Conservation (phyloP, 2,329 filamentous ascomycete genomes). For the Phialophora macrospora region DNA sequence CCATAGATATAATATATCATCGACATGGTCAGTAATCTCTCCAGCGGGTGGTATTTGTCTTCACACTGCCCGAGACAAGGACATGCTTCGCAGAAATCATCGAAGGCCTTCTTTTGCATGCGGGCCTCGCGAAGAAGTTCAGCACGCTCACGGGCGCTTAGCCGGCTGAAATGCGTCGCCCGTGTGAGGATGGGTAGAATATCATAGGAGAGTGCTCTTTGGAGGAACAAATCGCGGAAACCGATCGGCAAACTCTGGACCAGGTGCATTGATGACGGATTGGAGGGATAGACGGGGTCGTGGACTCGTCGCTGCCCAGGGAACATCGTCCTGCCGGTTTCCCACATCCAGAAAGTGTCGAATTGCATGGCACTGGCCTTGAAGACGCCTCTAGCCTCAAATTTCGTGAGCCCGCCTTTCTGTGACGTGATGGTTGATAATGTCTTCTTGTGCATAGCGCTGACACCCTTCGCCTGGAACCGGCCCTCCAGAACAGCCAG, state of each 20-base stretch:
- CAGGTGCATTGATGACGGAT: constrained; percentile 8
- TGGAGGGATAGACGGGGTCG: not conserved
- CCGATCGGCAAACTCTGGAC: constrained; percentile 2
- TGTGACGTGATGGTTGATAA: not conserved
- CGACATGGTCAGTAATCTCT: constrained; percentile 10
- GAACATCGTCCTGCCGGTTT: constrained; percentile 13
- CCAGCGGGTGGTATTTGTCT: constrained; percentile 1
- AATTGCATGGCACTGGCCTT: constrained; percentile 14
- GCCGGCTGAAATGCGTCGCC: not conserved
- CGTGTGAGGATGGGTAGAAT: constrained; percentile 6
- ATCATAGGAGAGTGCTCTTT: constrained; percentile 9
- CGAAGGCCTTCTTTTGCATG: not conserved
- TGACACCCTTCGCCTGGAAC: not conserved
- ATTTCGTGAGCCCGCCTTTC: constrained; percentile 10
- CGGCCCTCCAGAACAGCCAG: constrained; percentile 13
- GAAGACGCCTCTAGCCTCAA: constrained; percentile 6
- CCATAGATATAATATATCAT: constrained; percentile 10
- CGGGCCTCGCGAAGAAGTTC: not conserved
- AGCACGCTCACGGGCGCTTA: not conserved
- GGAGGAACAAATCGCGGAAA: constrained; percentile 3
- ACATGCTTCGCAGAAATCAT: constrained; percentile 21
- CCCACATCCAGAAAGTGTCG: constrained; percentile 18
- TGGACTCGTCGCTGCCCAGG: constrained; percentile 14
- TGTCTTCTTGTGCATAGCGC: constrained; percentile 14
- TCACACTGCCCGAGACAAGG: constrained; percentile 6